Evolutionary conservation across 1,284 basidiomycete genomes (phyloP), one percentile per base, ranked within the genome.

Genomic region (Microbotryum violaceum): DNA sequence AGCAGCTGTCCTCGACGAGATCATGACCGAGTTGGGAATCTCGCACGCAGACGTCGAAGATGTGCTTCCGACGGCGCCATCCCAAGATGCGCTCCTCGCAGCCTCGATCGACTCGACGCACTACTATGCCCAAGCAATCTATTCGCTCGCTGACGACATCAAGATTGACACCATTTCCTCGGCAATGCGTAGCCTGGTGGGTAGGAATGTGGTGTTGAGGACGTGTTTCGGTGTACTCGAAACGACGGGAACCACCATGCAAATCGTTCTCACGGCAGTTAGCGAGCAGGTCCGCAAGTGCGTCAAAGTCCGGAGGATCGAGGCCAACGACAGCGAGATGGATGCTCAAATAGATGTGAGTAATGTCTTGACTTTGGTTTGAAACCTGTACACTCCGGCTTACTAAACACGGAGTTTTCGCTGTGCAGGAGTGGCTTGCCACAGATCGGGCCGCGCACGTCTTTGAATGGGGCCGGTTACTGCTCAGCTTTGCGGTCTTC

Each of bases 41-140:
- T 5, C 48, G 0, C 21, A 21, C 4, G 16, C 50, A 2, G 61
- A 63, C 16, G 47, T 71, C 48, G 57, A 55, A 33, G 70, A 71
- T 60, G 31, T 64, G 31, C 65, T 66, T 33, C 70, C 67, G 6
- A 69, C 65, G 2, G 63, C 69, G 4, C 69, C 70, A 0, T 54
- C 68, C 6, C 70, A 71, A 50, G 62, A 67, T 29, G 67, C 69
- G 9, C 62, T 71, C 25, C 62, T 71, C 50, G 66, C 62, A 3
- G 62, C 69, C 7, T 67, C 63, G 27, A 55, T 69, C 23, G 67
- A 68, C 44, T 65, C 67, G 16, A 64, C 62, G 1, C 63, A 69
- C 49, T 71, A 70, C 51, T 71, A 66, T 52, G 65, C 70, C 3
- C 70, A 71, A 50, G 70, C 70, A 0, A 29, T 70, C 29, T 71